These are phyloP conservation scores for Daldinia eschscholtzii DNA, from an alignment of 2,329 filamentous ascomycete genomes.

Conservation along the genomic window DNA sequence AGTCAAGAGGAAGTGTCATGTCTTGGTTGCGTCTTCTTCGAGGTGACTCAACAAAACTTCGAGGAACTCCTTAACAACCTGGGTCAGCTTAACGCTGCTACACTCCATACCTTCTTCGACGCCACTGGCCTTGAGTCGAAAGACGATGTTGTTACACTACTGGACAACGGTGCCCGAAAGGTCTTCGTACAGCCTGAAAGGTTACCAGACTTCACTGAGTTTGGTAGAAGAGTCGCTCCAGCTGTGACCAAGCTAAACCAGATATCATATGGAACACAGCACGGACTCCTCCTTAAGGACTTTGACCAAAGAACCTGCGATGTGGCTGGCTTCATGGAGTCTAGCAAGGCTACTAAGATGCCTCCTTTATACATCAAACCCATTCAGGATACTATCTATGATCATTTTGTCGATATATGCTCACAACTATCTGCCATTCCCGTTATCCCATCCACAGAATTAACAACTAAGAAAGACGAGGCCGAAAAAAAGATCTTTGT, in stretches of 20 bases:
- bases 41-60: conserved; percentile 59
- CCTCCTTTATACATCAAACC: conserved; percentile 66
- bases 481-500: conserved; percentile 70
- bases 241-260: conserved; percentile 61
- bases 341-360: conserved; percentile 61
- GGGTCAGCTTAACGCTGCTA: conserved; percentile 60
- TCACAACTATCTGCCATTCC: conserved; percentile 72
- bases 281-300: conserved; percentile 66
- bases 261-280: conserved; percentile 60
- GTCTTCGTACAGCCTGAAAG: conserved; percentile 83
- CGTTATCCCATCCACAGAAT: conserved; percentile 76
- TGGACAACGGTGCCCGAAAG: conserved; percentile 87
- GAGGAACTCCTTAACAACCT: conserved; percentile 63
- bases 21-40: conserved; percentile 70
- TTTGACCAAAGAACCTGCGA: conserved; percentile 62
- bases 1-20: conserved; percentile 69
- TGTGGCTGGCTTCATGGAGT: conserved; percentile 59
- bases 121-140: conserved; percentile 75
- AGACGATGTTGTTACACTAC: conserved; percentile 81
- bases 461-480: conserved; percentile 77
- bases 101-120: conserved; percentile 79
- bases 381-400: conserved; percentile 59
- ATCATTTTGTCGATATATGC: conserved; percentile 62
- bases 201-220: conserved; percentile 69
- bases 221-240: conserved; percentile 68